Evolutionary conservation across 78 protist genomes (phyloP).

Genomic region (Dictyostelium purpureum): DNA sequence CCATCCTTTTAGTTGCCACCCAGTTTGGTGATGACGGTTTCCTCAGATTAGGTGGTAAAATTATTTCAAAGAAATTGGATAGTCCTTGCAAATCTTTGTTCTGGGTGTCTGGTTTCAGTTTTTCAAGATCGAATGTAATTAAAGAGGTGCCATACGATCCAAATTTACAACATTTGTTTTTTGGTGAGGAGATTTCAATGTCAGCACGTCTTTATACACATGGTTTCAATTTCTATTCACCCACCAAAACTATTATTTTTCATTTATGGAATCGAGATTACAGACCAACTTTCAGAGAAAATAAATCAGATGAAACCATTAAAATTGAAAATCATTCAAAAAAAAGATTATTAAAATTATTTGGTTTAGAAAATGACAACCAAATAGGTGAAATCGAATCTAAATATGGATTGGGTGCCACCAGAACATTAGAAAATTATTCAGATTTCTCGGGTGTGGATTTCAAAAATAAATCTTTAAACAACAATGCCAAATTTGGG

Average conservation of each 20-base stretch:
- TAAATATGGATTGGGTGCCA: constrained; percentile 22
- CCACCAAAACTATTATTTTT: constrained; percentile 38
- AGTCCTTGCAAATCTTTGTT: constrained; percentile 27
- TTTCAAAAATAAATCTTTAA: constrained; percentile 1
- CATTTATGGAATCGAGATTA: constrained; percentile 80
- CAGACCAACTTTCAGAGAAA: constrained; percentile 77
- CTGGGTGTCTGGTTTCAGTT: constrained; percentile 83
- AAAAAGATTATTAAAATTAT: background rate
- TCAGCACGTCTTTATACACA: constrained; percentile 61
- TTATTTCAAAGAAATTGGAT: background rate
- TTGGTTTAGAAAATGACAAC: background rate
- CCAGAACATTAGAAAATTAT: constrained; percentile 28
- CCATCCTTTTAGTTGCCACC: constrained; percentile 11
- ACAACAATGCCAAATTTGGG: constrained; percentile 27
- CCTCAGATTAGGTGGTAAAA: constrained; percentile 54
- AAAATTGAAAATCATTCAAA: background rate
- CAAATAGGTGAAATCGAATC: background rate
- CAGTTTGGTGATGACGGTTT: constrained; percentile 53
- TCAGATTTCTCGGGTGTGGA: constrained; percentile 40
- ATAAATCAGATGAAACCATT: background rate
- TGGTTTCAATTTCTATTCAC: constrained; percentile 77
- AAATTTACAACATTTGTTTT: constrained; percentile 63
- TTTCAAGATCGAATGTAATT: constrained; percentile 40
- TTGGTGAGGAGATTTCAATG: constrained; percentile 85
- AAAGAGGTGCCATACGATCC: constrained; percentile 78